Conservation (phyloP, 305 asterid species). For the Solanum hybrid region DNA sequence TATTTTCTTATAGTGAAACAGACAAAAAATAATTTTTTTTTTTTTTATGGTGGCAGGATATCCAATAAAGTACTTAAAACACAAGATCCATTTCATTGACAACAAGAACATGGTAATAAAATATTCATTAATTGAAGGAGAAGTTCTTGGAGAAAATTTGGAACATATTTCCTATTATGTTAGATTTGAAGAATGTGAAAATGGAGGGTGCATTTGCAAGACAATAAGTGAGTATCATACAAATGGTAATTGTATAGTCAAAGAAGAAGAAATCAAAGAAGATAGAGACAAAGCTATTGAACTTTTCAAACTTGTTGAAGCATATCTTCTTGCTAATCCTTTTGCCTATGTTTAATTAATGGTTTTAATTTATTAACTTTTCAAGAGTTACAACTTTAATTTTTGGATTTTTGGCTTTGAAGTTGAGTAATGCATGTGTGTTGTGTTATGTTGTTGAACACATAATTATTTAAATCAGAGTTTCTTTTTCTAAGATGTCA, state of each 20-base stretch:
- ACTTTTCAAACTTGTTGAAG: conserved; percentile 19
- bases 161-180: conserved; percentile 36
- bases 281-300: conserved; percentile 23
- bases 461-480: neutral
- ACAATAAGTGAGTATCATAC: conserved; percentile 46
- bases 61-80: conserved; percentile 49
- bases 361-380: neutral
- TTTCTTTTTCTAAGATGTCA: neutral
- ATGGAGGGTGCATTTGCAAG: conserved; percentile 39
- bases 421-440: neutral
- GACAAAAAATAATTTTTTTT: no score
- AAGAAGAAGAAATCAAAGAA: conserved; percentile 48
- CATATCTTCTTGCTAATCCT: conserved; percentile 40
- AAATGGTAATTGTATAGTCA: conserved; percentile 45
- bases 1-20: no score
- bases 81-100: conserved; percentile 34
- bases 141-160: conserved; percentile 34
- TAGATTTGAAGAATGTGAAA: conserved; percentile 40
- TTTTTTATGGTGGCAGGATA: conserved; percentile 23
- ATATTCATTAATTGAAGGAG: conserved; percentile 42
- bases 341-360: conserved; percentile 7
- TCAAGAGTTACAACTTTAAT: neutral
- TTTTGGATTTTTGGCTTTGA: neutral
- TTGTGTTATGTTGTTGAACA: neutral
- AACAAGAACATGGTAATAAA: conserved; percentile 26